Evolutionary conservation across 2,329 filamentous ascomycete genomes (phyloP).

Genomic region (Fusarium agapanthi): DNA sequence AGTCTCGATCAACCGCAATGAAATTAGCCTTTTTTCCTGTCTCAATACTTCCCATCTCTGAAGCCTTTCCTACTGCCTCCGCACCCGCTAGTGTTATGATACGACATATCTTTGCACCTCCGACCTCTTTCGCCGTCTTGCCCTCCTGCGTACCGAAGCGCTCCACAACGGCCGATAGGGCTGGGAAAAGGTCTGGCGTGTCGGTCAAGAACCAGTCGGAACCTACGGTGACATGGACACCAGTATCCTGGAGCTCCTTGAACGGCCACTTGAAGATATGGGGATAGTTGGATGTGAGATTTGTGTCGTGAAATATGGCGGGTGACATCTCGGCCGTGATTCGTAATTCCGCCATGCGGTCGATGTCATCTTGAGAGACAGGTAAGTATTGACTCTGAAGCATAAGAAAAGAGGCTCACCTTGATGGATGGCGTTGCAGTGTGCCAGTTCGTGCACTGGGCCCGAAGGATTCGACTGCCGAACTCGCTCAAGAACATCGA

Average conservation of each 20-base stretch:
- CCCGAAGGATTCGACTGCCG: neutral
- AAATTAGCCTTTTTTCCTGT: neutral
- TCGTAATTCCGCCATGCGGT: neutral
- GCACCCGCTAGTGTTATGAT: neutral
- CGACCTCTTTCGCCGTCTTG: neutral
- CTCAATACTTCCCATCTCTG: neutral
- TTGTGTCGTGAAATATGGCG: neutral
- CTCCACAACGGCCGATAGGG: neutral
- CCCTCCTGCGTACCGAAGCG: neutral
- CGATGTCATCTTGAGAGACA: neutral
- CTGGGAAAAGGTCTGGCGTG: neutral
- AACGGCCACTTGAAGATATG: neutral
- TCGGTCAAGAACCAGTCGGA: neutral
- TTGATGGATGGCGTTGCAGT: neutral
- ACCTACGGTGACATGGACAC: neutral
- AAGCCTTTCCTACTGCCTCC: neutral
- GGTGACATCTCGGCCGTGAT: neutral
- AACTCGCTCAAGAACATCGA: neutral
- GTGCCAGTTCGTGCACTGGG: neutral
- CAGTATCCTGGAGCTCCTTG: neutral
- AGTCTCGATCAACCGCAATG: neutral
- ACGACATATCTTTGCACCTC: neutral
- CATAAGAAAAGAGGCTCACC: rapidly evolving
- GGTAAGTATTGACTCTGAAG: neutral
- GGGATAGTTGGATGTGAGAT: neutral